Percentiles rank a stretch among this genome's conserved stretches.
These are phyloP conservation scores for Boletus subcaerulescens DNA, from an alignment of 768 basidiomycete species.

Conservation along the genomic window DNA sequence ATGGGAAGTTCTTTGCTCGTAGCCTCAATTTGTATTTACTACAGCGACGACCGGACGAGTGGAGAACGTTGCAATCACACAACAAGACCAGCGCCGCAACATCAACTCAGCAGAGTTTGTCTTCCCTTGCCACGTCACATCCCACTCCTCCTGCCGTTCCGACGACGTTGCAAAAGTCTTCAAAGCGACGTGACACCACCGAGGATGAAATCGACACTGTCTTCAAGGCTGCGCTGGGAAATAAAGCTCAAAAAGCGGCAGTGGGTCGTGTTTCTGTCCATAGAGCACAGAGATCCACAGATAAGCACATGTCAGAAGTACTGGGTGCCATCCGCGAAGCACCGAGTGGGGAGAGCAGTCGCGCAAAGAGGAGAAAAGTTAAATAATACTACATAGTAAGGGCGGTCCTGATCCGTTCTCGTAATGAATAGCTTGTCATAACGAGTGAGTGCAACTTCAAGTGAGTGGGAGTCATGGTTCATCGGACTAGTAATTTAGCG, in stretches of 20 bases:
- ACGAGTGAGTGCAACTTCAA: too few relatives aligned
- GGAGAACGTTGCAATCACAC: slow-evolving; percentile 68
- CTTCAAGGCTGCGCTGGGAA: slow-evolving; percentile 58
- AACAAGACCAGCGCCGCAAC: slow-evolving; percentile 24
- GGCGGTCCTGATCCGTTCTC: not conserved
- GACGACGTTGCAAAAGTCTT: slow-evolving; percentile 29
- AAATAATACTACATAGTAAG: not conserved
- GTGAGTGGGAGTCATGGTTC: too few relatives aligned
- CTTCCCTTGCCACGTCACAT: slow-evolving; percentile 1
- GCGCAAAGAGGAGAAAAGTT: slow-evolving; percentile 32
- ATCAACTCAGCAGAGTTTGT: slow-evolving; percentile 17
- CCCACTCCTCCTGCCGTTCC: not conserved
- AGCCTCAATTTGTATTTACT: slow-evolving; percentile 77
- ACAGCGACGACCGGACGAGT: slow-evolving; percentile 76
- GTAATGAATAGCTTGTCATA: too few relatives aligned
- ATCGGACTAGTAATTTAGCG: too few relatives aligned
- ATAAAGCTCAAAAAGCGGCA: slow-evolving; percentile 55
- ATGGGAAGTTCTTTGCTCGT: slow-evolving; percentile 83
- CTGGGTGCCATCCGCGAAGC: slow-evolving; percentile 59
- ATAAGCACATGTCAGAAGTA: slow-evolving; percentile 46
- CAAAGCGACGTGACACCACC: slow-evolving; percentile 44
- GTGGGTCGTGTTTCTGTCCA: slow-evolving; percentile 27
- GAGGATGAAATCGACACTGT: slow-evolving; percentile 76
- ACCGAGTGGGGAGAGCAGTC: slow-evolving; percentile 44
- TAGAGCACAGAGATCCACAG: slow-evolving; percentile 19